Conservation (phyloP, 768 basidiomycete genomes). For the Hebeloma cylindrosporum region DNA sequence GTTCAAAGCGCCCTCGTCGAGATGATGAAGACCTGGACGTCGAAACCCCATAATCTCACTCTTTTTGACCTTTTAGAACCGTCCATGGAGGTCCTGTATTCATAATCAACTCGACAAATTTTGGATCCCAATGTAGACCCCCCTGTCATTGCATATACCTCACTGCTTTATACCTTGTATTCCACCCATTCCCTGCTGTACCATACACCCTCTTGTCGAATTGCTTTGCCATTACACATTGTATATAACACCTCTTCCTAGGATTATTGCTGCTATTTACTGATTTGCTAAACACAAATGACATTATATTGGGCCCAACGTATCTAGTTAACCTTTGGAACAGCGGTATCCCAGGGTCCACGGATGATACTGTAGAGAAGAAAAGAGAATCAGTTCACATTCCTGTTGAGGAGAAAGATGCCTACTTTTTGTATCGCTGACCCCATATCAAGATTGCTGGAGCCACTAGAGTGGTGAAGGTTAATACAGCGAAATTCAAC, state of each 20-base stretch:
- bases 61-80: slow-evolving; percentile 12
- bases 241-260: slow-evolving; percentile 20
- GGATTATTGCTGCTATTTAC: slow-evolving; percentile 26
- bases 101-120: slow-evolving; percentile 19
- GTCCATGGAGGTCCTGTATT: slow-evolving; percentile 25
- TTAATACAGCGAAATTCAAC: slow-evolving; percentile 49
- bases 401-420: slow-evolving; percentile 20
- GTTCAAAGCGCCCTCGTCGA: slow-evolving; percentile 51
- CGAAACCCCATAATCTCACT: slow-evolving; percentile 20
- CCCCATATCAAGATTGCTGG: slow-evolving; percentile 81
- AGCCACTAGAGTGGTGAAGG: slow-evolving; percentile 67
- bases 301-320: slow-evolving; percentile 1
- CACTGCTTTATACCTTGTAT: slow-evolving; percentile 26
- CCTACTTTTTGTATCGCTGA: slow-evolving; percentile 84
- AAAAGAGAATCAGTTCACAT: slow-evolving; percentile 10
- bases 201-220: slow-evolving; percentile 25
- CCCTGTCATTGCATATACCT: slow-evolving; percentile 14
- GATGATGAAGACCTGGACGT: slow-evolving; percentile 53
- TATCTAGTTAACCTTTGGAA: slow-evolving; percentile 61
- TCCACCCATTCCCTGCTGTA: slow-evolving; percentile 15
- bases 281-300: slow-evolving; percentile 8
- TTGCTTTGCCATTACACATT: slow-evolving; percentile 19
- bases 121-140: slow-evolving; percentile 20
- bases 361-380: slow-evolving; percentile 66
- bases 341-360: slow-evolving; percentile 89